These are phyloP conservation scores for Letharia lupina DNA, from an alignment of 495 filamentous ascomycete species.

Conservation along the genomic window DNA sequence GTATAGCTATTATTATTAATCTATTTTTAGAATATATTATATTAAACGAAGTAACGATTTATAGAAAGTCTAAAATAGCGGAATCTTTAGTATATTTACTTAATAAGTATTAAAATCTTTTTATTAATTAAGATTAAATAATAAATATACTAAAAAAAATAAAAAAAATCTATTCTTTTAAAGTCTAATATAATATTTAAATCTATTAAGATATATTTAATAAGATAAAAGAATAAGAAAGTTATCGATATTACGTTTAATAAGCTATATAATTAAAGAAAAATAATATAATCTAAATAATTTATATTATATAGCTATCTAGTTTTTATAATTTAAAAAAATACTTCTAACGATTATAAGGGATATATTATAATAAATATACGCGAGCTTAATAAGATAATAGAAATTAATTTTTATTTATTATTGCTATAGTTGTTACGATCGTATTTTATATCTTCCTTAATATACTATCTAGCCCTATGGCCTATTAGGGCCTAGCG, in stretches of 20 bases:
- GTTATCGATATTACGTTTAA: constrained; percentile 19
- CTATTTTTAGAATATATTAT: neutral
- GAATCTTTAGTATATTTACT: neutral
- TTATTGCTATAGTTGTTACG: too few species aligned
- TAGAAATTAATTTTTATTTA: neutral
- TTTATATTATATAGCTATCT: constrained; percentile 9
- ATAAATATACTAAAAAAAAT: neutral
- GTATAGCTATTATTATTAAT: neutral
- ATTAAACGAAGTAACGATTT: neutral
- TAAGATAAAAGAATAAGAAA: constrained; percentile 10
- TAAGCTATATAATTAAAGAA: constrained; percentile 17
- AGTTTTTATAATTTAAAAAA: constrained; percentile 20
- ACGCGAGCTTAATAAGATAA: constrained; percentile 13
- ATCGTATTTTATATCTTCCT: too few species aligned
- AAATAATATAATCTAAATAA: constrained; percentile 7
- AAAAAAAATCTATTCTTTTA: constrained; percentile 2
- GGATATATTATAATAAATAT: constrained; percentile 9
- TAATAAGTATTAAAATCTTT: constrained; percentile 6
- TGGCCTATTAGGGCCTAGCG: too few species aligned
- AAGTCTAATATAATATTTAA: constrained; percentile 2
- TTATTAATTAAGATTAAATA: neutral
- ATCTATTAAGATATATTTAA: neutral
- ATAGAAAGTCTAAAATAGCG: neutral
- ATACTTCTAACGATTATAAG: constrained; percentile 1
- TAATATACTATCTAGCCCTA: too few species aligned